Percentiles rank a stretch among this genome's conserved stretches.
These are phyloP conservation scores for Coccomyxa sp. DNA, from an alignment of 139 green algal genomes.

Conservation along the genomic window DNA sequence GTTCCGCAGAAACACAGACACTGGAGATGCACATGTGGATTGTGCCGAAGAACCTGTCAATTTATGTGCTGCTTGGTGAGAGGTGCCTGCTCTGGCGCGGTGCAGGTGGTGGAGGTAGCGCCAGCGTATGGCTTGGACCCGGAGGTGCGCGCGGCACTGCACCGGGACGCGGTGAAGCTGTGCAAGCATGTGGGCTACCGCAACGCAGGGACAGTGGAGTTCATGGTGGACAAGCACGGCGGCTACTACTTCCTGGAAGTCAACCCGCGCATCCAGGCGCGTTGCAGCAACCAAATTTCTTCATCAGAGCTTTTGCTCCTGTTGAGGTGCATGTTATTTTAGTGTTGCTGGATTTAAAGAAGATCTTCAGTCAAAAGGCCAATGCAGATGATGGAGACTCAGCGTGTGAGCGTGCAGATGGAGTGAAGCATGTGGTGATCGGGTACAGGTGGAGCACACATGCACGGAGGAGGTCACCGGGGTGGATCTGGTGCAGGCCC, in stretches of 20 bases:
- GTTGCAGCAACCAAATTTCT: neutral
- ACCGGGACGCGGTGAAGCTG: conserved; percentile 72
- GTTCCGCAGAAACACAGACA: no score
- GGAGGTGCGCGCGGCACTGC: conserved; percentile 42
- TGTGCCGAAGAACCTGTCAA: no score
- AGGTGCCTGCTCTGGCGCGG: no score
- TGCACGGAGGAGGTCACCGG: conserved; percentile 95
- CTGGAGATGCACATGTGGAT: no score
- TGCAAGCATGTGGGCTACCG: conserved; percentile 71
- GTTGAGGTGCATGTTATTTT: no score
- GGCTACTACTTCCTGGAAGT: conserved; percentile 97
- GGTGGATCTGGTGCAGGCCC: conserved; percentile 89
- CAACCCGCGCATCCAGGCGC: conserved; percentile 89
- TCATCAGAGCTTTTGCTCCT: neutral
- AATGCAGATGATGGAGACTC: no score
- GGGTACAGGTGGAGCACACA: conserved; percentile 91
- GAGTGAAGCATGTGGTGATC: neutral
- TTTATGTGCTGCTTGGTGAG: no score
- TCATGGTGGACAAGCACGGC: conserved; percentile 92
- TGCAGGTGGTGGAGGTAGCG: conserved; percentile 83
- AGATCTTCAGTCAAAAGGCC: no score
- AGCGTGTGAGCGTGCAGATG: no score
- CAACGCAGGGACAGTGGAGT: conserved; percentile 96
- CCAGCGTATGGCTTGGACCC: conserved; percentile 59
- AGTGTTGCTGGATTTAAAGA: no score